Evolutionary conservation across 371 early-diverging fungal genomes (phyloP), one percentile per base, ranked within the genome.

Genomic region (Thermomucor indicae-seudaticae): DNA sequence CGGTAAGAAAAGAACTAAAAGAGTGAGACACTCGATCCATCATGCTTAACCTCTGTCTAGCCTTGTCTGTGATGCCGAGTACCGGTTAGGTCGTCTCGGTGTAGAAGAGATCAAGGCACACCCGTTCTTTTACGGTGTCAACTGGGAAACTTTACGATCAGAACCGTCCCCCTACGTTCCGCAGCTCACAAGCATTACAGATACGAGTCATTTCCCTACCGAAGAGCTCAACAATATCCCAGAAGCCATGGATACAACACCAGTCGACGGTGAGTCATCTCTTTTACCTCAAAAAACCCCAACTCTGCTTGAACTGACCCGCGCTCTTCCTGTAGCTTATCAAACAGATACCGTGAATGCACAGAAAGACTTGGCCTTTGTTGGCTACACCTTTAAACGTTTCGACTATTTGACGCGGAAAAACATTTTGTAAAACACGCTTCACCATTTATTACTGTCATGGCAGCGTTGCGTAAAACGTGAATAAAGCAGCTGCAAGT

Each of bases 161-260:
- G 84, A 82, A 51, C 86, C 86, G 17, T 84, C 98, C 14, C 99
- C 99, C 2, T 92, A 95, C 78, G 80, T 98, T 30, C 99, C 99
- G 12, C 87, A 89, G 47, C 77, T 98, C 29, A 86, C 78, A 32
- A 90, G 91, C 43, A 97, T 97, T 50, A 97, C 98, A 10, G 98
- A 98, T 65, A 97, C 97, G 7, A 88, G 90, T 23, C 92, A 98
- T 72, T 98, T 98, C 78, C 95, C 96, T 3, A 92, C 85, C 3
- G 96, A 97, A 53, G 96, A 97, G 60, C 68, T 95, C 47, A 90
- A 85, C 53, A 75, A 85, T 61, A 83, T 84, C 28, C 83, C 84
- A 8, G 81, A 82, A 24, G 58, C 58, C 22, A 67, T 75, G 2
- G 69, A 69, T 51, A 68, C 62, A 12, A 55, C n/a, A n/a, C n/a